Evolutionary conservation across 1,284 basidiomycete species (phyloP).

Genomic region (Ustilago cynodontis): DNA sequence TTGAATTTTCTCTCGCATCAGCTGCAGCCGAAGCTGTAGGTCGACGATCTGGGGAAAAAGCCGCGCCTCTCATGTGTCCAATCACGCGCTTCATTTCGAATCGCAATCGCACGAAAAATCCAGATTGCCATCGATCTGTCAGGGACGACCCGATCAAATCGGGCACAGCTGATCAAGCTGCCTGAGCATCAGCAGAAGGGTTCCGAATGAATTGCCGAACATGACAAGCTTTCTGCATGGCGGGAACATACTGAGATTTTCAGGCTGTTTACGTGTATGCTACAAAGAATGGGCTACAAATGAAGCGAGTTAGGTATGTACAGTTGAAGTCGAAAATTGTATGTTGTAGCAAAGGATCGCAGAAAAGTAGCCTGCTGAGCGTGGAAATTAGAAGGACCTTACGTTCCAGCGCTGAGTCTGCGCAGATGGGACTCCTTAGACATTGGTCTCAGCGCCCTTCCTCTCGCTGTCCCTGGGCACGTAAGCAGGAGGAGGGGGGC

Average conservation of each 20-base stretch:
- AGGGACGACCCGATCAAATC: not conserved
- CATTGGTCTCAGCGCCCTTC: constrained; percentile 27
- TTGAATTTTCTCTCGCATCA: constrained; percentile 1
- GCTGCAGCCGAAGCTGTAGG: constrained; percentile 5
- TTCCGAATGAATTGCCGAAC: no score
- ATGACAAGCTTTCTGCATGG: no score
- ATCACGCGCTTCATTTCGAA: not conserved
- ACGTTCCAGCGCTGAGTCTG: not conserved
- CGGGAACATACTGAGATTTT: no score
- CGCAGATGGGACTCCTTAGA: constrained; percentile 2
- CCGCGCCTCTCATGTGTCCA: constrained; percentile 1
- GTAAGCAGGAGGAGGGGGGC: constrained; percentile 46
- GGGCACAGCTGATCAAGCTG: no score
- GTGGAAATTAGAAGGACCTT: not conserved
- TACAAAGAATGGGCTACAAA: not conserved
- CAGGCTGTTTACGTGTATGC: not conserved
- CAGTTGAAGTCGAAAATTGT: not conserved
- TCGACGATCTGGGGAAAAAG: constrained; percentile 4
- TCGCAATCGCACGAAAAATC: not conserved
- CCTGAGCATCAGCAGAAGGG: no score
- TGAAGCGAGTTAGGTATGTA: not conserved
- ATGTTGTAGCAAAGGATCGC: not conserved
- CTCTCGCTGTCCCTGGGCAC: constrained; percentile 27
- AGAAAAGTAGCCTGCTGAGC: not conserved
- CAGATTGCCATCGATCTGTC: not conserved